These are phyloP conservation scores for Amylocarpus encephaloides DNA, from an alignment of 2,329 filamentous ascomycete genomes.

Conservation along the genomic window DNA sequence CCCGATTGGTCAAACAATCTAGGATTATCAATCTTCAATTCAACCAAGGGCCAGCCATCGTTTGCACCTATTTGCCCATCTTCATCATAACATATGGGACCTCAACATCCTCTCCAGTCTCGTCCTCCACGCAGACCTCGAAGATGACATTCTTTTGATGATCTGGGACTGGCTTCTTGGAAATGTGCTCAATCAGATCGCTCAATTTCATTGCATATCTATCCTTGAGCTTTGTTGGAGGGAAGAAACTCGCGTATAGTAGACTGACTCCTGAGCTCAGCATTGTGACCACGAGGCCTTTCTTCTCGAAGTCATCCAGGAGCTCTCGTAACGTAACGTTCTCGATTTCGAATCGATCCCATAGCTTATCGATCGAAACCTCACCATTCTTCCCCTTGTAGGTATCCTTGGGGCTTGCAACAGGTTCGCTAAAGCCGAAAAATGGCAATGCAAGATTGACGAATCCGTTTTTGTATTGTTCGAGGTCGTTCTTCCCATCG, in stretches of 20 bases:
- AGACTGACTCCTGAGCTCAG: slow-evolving; percentile 95
- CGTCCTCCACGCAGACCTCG: slow-evolving; percentile 88
- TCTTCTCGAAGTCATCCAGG: slow-evolving; percentile 71
- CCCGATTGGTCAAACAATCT: not conserved
- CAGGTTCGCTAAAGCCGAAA: slow-evolving; percentile 97
- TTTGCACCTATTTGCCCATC: slow-evolving; percentile 27
- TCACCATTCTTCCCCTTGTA: slow-evolving; percentile 75
- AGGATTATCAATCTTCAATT: slow-evolving; percentile 11
- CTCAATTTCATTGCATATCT: slow-evolving; percentile 78
- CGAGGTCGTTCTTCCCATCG: slow-evolving; percentile 91
- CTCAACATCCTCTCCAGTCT: slow-evolving; percentile 87
- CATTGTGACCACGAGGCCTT: slow-evolving; percentile 82
- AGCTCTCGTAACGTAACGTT: slow-evolving; percentile 83
- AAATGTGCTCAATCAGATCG: slow-evolving; percentile 79
- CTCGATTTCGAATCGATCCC: slow-evolving; percentile 91
- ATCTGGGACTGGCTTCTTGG: slow-evolving; percentile 82
- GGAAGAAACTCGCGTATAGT: slow-evolving; percentile 90
- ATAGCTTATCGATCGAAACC: slow-evolving; percentile 88
- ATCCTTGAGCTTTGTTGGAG: slow-evolving; percentile 69
- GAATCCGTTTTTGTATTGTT: slow-evolving; percentile 99
- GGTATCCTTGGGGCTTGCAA: slow-evolving; percentile 85
- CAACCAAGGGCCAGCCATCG: slow-evolving; percentile 4
- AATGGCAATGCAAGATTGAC: slow-evolving; percentile 94
- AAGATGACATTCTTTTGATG: slow-evolving; percentile 97
- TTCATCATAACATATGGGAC: slow-evolving; percentile 94